phyloP scores from a whole-genome alignment of 768 basidiomycete species.

The Suillus lakei region DNA sequence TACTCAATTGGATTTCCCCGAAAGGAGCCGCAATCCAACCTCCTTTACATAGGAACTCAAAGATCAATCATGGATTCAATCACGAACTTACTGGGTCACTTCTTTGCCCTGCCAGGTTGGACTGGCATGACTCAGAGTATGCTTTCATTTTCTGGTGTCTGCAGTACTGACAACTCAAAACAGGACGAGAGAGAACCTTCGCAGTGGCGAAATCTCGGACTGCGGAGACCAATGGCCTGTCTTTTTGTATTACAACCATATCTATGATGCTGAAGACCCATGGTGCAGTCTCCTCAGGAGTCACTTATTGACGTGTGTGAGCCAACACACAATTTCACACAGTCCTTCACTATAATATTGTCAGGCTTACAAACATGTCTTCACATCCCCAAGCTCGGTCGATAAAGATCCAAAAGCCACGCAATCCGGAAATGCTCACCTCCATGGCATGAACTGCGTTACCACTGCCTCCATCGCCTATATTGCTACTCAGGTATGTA shows the following conservation, averaged over 20 bases:
- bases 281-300: constrained; percentile 30
- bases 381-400: constrained; percentile 34
- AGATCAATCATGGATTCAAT: constrained; percentile 19
- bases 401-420: constrained; percentile 29
- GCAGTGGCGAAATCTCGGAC: constrained; percentile 17
- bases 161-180: background rate
- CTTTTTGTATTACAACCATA: constrained; percentile 22
- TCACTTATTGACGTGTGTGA: constrained; percentile 24
- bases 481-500: constrained; percentile 21
- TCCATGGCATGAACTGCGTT: constrained; percentile 20
- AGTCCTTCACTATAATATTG: constrained; percentile 23
- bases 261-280: constrained; percentile 18
- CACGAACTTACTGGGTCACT: constrained; percentile 22
- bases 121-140: constrained; percentile 24
- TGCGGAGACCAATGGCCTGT: constrained; percentile 25
- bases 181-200: constrained; percentile 14
- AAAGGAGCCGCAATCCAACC: constrained; percentile 16
- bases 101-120: constrained; percentile 22
- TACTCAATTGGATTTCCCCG: constrained; percentile 25
- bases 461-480: constrained; percentile 22
- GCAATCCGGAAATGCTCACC: constrained; percentile 20
- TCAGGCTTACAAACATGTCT: constrained; percentile 32
- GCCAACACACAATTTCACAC: background rate
- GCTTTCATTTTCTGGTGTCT: background rate
- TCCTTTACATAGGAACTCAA: constrained; percentile 18